Conservation (phyloP, 768 basidiomycete species). For the Russula griseocarnosa region DNA sequence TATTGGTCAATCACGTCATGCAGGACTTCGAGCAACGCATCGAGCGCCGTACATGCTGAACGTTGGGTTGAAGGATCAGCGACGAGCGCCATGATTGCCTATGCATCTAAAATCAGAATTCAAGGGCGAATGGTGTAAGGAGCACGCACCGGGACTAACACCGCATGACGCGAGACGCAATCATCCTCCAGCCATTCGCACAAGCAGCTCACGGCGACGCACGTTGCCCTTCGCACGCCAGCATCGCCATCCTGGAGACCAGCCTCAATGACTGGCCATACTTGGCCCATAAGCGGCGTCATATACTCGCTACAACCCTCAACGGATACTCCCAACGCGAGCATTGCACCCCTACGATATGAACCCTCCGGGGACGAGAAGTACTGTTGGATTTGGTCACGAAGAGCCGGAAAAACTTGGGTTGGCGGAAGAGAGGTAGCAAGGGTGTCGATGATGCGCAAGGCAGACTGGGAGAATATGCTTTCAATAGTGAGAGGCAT, state of each 20-base stretch:
- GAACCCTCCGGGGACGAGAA: slow-evolving; percentile 75
- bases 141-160: slow-evolving; percentile 74
- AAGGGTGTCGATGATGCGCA: slow-evolving; percentile 90
- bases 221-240: slow-evolving; percentile 90
- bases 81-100: slow-evolving; percentile 90
- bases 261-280: slow-evolving; percentile 92
- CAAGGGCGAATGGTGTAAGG: slow-evolving; percentile 3
- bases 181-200: slow-evolving; percentile 98
- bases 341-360: slow-evolving; percentile 86
- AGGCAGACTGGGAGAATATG: slow-evolving; percentile 61
- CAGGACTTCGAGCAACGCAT: slow-evolving; percentile 92
- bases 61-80: slow-evolving; percentile 83
- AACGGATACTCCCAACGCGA: slow-evolving; percentile 91
- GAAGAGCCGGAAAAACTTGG: slow-evolving; percentile 94
- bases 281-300: slow-evolving; percentile 83
- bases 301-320: slow-evolving; percentile 99
- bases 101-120: slow-evolving; percentile 6
- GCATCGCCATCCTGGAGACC: slow-evolving; percentile 83
- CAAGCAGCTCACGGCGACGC: slow-evolving; percentile 90
- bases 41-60: slow-evolving; percentile 93
- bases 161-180: slow-evolving; percentile 73
- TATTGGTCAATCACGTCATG: slow-evolving; percentile 89
- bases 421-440: slow-evolving; percentile 88
- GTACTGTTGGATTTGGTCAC: slow-evolving; percentile 76
- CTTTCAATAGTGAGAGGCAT: slow-evolving; percentile 6